phyloP scores from a whole-genome alignment of 192 early-diverging fungal species.

The Radiomyces spectabilis region DNA sequence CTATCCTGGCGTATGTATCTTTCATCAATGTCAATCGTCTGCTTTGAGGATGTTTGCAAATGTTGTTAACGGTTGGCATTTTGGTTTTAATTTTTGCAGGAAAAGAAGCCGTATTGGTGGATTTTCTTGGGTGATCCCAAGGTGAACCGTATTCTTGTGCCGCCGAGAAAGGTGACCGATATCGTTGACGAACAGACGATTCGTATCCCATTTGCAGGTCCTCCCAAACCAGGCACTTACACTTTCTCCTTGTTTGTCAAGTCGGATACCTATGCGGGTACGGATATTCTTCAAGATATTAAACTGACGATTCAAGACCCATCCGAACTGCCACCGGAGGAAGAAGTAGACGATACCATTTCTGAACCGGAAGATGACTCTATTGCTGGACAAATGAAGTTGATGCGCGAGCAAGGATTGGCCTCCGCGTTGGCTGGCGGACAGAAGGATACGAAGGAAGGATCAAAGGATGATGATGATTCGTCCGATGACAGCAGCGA shows the following conservation, averaged over 20 bases:
- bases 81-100: constrained; percentile 9
- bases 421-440: constrained; percentile 42
- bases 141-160: constrained; percentile 75
- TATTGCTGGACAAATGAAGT: constrained; percentile 92
- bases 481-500: constrained; percentile 12
- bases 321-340: constrained; percentile 62
- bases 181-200: constrained; percentile 57
- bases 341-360: constrained; percentile 86
- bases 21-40: not conserved
- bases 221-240: constrained; percentile 76
- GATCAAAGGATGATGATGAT: constrained; percentile 8
- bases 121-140: constrained; percentile 82
- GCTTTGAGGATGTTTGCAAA: not conserved
- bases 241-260: constrained; percentile 79
- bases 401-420: constrained; percentile 72
- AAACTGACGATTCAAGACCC: constrained; percentile 68
- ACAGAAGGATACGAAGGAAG: not conserved
- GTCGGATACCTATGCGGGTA: constrained; percentile 81
- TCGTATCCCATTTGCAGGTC: constrained; percentile 90
- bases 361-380: constrained; percentile 95
- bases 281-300: constrained; percentile 74
- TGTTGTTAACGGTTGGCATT: not conserved
- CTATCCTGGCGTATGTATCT: constrained; percentile 48
- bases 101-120: constrained; percentile 87
- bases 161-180: constrained; percentile 71